These are phyloP conservation scores for Yamadazyma scolyti DNA, from an alignment of 805 yeast genomes.

Conservation along the genomic window DNA sequence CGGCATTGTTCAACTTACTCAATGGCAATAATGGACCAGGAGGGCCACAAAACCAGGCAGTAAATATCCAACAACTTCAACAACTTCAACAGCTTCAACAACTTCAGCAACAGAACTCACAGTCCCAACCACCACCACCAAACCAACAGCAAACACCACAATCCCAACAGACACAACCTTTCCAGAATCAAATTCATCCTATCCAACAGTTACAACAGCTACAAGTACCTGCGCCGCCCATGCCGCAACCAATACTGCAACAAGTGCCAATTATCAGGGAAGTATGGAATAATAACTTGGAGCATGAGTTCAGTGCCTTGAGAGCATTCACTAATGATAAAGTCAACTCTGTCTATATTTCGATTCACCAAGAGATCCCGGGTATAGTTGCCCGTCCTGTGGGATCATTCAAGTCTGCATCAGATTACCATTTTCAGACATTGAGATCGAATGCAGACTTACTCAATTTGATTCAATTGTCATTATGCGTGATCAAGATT, in stretches of 20 bases:
- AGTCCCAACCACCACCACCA: constrained; percentile 20
- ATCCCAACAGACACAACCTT: constrained; percentile 17
- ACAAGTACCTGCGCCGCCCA: constrained; percentile 3
- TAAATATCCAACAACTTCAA: constrained; percentile 28
- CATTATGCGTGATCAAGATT: constrained; percentile 37
- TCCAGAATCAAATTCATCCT: constrained; percentile 13
- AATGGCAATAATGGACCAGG: constrained; percentile 33
- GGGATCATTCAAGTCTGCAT: constrained; percentile 83
- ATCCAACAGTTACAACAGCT: constrained; percentile 15
- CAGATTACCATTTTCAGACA: constrained; percentile 95
- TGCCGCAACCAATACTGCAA: constrained; percentile 13
- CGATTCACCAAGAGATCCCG: constrained; percentile 89
- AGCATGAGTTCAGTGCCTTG: constrained; percentile 60
- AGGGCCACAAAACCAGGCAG: constrained; percentile 22
- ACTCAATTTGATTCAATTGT: constrained; percentile 75
- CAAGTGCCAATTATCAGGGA: constrained; percentile 58
- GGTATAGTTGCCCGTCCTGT: constrained; percentile 96
- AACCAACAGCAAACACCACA: constrained; percentile 17
- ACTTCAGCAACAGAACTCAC: constrained; percentile 12
- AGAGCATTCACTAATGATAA: constrained; percentile 56
- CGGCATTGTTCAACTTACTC: constrained; percentile 27
- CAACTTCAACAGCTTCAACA: constrained; percentile 20
- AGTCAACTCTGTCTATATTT: constrained; percentile 44
- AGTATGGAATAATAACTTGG: constrained; percentile 71
- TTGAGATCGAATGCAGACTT: constrained; percentile 88